Base-by-base conservation (phyloP, 768 basidiomycete species). In the Epithele typhae region DNA sequence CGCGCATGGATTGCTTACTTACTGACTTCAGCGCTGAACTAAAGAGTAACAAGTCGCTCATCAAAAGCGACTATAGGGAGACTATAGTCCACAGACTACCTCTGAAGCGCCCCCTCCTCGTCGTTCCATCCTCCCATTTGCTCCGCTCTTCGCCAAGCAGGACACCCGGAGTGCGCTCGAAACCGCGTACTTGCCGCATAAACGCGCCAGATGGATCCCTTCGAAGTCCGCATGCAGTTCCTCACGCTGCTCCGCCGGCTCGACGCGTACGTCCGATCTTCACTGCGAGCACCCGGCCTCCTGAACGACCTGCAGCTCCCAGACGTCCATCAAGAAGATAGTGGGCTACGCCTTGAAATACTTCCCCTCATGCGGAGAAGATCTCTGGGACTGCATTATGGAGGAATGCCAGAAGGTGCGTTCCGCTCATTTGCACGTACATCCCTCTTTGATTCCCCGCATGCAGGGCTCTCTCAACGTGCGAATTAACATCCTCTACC, bases 401-500 rank as follows among this genome's bases (percentile, higher is more conserved):
- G 92, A 95, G 61, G 90, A 94, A 68, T 91, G 85, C 53, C 82
- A 87, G 62, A 94, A 92, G 76, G 92, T 86, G 47, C 10, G 65
- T 34, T 49, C 37, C 7, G 12, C 19, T 15, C 2, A 17, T 19
- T 5, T 7, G 14, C n/a, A 7, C 19, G 19, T 22, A 5, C 6
- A 12, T 25, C n/a, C 3, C 25, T 25, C 12, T 37, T 27, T 19
- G 7, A 4, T 14, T 24, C 7, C 41, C 36, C 9, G 19, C 24
- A 7, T 19, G 14, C 37, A 68, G 67, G 91, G 87, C 40, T 82
- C 87, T 0, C 81, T 95, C 17, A 94, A 96, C 64, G 81, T 86
- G 24, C 75, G 91, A n/a, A 94, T 97, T 57, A 96, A 96, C 64
- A 84, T 95, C 49, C 71, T 96, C 0, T 92, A 95, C 63, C 83